phyloP scores from a whole-genome alignment of 2,329 filamentous ascomycete species.

The Pseudodiploospora longispora region DNA sequence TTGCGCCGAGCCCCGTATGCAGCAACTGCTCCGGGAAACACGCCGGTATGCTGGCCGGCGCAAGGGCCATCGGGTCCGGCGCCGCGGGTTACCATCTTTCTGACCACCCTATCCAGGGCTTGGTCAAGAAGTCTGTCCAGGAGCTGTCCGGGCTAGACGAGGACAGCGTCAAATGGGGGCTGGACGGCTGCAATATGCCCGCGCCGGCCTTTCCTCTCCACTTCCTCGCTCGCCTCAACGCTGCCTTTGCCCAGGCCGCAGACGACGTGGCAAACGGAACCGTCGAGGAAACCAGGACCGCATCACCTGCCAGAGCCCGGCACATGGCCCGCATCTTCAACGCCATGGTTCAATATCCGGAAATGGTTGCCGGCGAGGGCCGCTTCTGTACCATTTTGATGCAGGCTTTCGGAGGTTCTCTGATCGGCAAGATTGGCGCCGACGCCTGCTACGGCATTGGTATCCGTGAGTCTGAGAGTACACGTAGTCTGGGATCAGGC shows the following conservation, averaged over 20 bases:
- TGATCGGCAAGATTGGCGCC: constrained; percentile 41
- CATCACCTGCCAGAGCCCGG: constrained; percentile 6
- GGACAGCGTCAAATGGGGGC: constrained; percentile 29
- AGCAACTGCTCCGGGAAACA: constrained; percentile 44
- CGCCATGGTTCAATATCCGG: constrained; percentile 34
- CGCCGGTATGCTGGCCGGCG: constrained; percentile 36
- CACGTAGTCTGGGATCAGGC: constrained; percentile 24
- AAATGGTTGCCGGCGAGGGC: constrained; percentile 35
- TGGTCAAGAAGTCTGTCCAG: constrained; percentile 28
- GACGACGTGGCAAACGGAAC: constrained; percentile 6
- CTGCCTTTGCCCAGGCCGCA: constrained; percentile 27
- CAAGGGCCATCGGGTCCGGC: constrained; percentile 25
- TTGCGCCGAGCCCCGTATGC: constrained; percentile 27
- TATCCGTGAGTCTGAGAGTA: constrained; percentile 28
- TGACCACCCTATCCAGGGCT: constrained; percentile 29
- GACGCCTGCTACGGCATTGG: constrained; percentile 41
- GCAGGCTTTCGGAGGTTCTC: constrained; percentile 24
- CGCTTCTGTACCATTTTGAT: constrained; percentile 41
- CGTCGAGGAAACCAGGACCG: background rate
- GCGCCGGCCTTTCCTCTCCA: constrained; percentile 34
- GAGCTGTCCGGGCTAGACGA: constrained; percentile 23
- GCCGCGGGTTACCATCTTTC: constrained; percentile 27
- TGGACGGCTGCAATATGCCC: constrained; percentile 40
- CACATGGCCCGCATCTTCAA: constrained; percentile 28
- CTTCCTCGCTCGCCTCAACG: constrained; percentile 27